A percentile compares a stretch with the other conserved stretches of the same genome.
These are phyloP conservation scores for Globomyces pollinis-pini DNA, from an alignment of 192 early-diverging fungal species.

Conservation along the genomic window DNA sequence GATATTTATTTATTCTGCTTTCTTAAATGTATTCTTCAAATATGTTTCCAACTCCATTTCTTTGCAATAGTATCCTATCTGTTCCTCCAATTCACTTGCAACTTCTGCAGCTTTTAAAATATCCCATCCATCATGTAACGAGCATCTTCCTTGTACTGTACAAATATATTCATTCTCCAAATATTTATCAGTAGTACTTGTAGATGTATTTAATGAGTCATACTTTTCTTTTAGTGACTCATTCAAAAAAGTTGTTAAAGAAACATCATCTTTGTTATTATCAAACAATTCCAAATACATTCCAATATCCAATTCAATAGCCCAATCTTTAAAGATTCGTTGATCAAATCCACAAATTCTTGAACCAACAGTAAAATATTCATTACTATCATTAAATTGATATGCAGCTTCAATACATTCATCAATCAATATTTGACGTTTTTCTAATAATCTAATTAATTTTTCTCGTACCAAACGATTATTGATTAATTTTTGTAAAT, in stretches of 20 bases:
- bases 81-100: slow-evolving; percentile 17
- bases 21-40: not conserved
- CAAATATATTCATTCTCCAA: too few species aligned
- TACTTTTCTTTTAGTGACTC: too few species aligned
- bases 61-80: slow-evolving; percentile 1
- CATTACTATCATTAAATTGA: not conserved
- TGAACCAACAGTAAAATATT: not conserved
- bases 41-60: not conserved
- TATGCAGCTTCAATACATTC: slow-evolving; percentile 2
- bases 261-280: too few species aligned
- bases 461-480: not conserved
- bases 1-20: too few species aligned
- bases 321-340: slow-evolving; percentile 1
- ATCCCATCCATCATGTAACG: slow-evolving; percentile 23
- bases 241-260: too few species aligned
- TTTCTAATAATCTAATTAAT: slow-evolving; percentile 14
- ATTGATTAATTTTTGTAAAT: not conserved
- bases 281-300: too few species aligned
- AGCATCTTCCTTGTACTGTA: slow-evolving; percentile 16
- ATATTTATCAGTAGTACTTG: too few species aligned
- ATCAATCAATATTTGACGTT: slow-evolving; percentile 12
- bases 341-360: slow-evolving; percentile 10
- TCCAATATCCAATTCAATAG: too few species aligned
- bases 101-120: slow-evolving; percentile 18
- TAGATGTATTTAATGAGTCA: too few species aligned